These are phyloP conservation scores for Lachnellula hyalina DNA, from an alignment of 2,329 filamentous ascomycete species.

Conservation along the genomic window DNA sequence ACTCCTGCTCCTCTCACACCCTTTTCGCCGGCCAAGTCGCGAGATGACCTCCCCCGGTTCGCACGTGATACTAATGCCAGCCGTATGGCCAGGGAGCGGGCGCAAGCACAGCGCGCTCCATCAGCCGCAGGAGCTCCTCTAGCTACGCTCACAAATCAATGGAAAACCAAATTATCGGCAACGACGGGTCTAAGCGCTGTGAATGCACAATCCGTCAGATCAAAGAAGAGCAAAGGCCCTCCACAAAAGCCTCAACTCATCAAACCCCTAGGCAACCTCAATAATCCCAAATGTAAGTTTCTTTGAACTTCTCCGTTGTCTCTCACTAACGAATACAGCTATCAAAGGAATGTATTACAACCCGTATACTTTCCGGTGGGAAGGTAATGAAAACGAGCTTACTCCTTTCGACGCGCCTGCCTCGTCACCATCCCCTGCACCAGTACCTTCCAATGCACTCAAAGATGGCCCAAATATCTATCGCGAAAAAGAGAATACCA, in stretches of 20 bases:
- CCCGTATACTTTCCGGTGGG: constrained; percentile 79
- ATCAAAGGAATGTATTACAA: constrained; percentile 98
- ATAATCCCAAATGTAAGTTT: constrained; percentile 72
- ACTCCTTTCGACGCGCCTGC: constrained; percentile 67
- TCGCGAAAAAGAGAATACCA: constrained; percentile 53
- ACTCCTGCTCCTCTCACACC: constrained; percentile 55
- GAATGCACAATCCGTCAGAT: constrained; percentile 42
- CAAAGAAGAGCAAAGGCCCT: constrained; percentile 51
- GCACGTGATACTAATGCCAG: constrained; percentile 62
- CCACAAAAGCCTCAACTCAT: constrained; percentile 81
- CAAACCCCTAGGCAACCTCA: constrained; percentile 70
- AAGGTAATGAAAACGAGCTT: constrained; percentile 88
- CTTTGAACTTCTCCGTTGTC: background rate
- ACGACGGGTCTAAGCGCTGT: constrained; percentile 40
- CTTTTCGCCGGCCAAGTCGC: constrained; percentile 35
- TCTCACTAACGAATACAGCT: constrained; percentile 46
- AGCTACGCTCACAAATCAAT: constrained; percentile 40
- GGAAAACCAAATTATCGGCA: constrained; percentile 32
- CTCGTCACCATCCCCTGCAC: constrained; percentile 48
- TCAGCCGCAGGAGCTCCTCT: constrained; percentile 44
- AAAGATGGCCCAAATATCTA: constrained; percentile 43
- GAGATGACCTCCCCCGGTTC: constrained; percentile 54
- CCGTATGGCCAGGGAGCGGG: constrained; percentile 58
- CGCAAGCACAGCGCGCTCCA: constrained; percentile 54
- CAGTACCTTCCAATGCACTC: constrained; percentile 36